Base-by-base conservation (phyloP, 441 rosid species). In the Flueggea neowawraea region DNA sequence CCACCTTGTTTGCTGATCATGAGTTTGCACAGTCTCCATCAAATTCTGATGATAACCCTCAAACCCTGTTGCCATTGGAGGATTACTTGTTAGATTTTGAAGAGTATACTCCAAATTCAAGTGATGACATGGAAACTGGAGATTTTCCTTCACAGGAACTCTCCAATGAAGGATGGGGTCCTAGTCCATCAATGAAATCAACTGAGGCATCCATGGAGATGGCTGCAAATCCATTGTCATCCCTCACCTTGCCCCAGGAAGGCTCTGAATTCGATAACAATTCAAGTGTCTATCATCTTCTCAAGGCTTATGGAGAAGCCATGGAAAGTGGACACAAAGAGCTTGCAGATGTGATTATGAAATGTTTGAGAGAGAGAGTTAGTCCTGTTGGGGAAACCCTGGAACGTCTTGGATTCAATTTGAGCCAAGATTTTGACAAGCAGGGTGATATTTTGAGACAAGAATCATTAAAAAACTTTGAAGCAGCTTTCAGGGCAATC, bases 221-320 rank as follows among this genome's bases (percentile, higher is more conserved):
- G 6, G 0, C 17, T 14, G 33, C 60, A 31, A 22, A 31, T 49
- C 55, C 52, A 10, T 55, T n/a, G 12, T 3, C 69, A 4, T 54
- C 69, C 3, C 73, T 69, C 52, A 54, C 58, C 22, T 48, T 75
- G 4, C 80, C 78, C 6, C 58, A 59, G 6, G 71, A 65, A 36
- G 75, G 65, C 33, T 64, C 58, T 54, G 77, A 79, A n/a, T 49
- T 68, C 12, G 77, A 78, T 10, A 72, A 54, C 39, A 73, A 72
- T 31, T 6, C 63, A 55, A 53, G 72, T 49, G 58, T 84, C 17
- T 61, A 68, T 51, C 86, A 84, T 62, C 81, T 87, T 10, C 78
- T 82, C 48, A 74, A 67, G 74, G 88, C 85, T 13, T 80, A 64
- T 13, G 85, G 84, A 52, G 93, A 82, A 62, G 86, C 93, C 63